These are phyloP conservation scores for Clitopilus passeckerianus DNA, from an alignment of 768 basidiomycete genomes.

Conservation along the genomic window DNA sequence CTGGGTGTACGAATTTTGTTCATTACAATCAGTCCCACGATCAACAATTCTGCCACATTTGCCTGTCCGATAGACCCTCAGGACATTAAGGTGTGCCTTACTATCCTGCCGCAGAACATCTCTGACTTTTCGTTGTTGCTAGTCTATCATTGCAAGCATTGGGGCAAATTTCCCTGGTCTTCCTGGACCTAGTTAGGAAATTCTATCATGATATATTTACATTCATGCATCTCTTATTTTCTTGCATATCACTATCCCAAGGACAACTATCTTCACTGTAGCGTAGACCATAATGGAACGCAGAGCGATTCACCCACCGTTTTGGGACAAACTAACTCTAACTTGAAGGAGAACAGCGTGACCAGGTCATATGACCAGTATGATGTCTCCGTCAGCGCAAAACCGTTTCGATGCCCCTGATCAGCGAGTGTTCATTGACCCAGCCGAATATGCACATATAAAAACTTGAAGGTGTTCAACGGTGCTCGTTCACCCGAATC, in stretches of 20 bases:
- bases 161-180: background rate
- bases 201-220: background rate
- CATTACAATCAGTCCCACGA: slow-evolving; percentile 60
- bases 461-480: background rate
- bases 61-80: slow-evolving; percentile 50
- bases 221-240: background rate
- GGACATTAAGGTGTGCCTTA: slow-evolving; percentile 22
- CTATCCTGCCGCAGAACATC: background rate
- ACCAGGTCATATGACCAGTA: background rate
- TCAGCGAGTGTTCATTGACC: background rate
- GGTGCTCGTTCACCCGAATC: background rate
- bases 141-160: slow-evolving; percentile 4
- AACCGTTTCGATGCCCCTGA: background rate
- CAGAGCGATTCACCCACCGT: background rate
- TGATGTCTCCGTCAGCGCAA: background rate
- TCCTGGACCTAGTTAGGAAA: background rate
- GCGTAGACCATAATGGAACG: background rate
- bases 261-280: background rate
- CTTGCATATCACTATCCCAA: background rate
- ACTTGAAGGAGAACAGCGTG: background rate
- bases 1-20: slow-evolving; percentile 61
- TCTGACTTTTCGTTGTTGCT: background rate
- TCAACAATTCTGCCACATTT: slow-evolving; percentile 59
- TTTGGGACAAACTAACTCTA: background rate
- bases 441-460: background rate